These are phyloP conservation scores for Corylus heterophylla DNA, from an alignment of 306 rosid species.

Conservation along the genomic window DNA sequence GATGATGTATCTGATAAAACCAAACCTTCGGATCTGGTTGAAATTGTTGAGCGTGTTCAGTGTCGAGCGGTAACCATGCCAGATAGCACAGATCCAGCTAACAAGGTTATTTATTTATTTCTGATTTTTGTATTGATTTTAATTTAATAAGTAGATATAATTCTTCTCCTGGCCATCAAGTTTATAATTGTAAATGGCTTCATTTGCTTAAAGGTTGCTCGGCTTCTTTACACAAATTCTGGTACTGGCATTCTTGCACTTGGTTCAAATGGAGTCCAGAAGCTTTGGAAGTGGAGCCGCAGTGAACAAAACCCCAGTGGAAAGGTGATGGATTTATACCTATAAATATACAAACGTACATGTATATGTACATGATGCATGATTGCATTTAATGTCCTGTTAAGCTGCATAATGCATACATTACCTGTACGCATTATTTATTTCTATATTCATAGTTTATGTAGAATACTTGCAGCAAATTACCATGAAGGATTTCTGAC, in stretches of 20 bases:
- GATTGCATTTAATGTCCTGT: neutral
- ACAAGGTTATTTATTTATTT: constrained; percentile 52
- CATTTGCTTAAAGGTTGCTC: constrained; percentile 50
- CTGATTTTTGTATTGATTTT: neutral
- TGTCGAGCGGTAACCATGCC: constrained; percentile 77
- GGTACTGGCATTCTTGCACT: constrained; percentile 86
- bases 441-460: neutral
- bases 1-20: constrained; percentile 65
- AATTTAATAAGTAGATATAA: neutral
- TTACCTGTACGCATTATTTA: neutral
- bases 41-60: constrained; percentile 70
- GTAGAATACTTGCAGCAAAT: neutral
- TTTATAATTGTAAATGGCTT: neutral
- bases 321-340: constrained; percentile 50
- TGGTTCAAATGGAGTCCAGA: constrained; percentile 80
- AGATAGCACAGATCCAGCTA: constrained; percentile 62
- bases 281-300: constrained; percentile 87
- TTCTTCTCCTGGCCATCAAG: neutral
- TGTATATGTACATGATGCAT: neutral
- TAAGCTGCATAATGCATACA: neutral
- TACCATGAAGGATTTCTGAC: constrained; percentile 35
- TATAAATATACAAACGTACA: neutral
- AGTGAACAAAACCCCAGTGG: constrained; percentile 66
- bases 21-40: constrained; percentile 76
- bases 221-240: constrained; percentile 72